Evolutionary conservation across 2,329 filamentous ascomycete genomes (phyloP).

Genomic region (Penicillium sp.): DNA sequence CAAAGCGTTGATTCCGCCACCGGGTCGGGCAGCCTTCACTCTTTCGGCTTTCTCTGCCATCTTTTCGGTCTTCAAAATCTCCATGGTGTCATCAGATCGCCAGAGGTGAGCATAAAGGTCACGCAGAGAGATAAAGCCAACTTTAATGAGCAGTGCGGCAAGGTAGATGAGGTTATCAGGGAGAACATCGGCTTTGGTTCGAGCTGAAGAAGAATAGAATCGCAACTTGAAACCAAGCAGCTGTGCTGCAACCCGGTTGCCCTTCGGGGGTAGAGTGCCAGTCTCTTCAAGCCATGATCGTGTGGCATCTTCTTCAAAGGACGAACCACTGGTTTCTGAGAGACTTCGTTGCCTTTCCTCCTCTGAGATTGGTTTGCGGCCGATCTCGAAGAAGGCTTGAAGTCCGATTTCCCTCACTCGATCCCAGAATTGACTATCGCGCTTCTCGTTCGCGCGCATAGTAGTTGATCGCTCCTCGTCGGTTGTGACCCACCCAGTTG

Average conservation of each 20-base stretch:
- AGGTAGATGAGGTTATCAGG: constrained; percentile 93
- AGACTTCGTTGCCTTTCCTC: constrained; percentile 54
- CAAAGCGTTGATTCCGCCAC: constrained; percentile 76
- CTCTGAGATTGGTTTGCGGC: constrained; percentile 66
- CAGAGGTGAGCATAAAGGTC: constrained; percentile 93
- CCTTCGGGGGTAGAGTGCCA: constrained; percentile 75
- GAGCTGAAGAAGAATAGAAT: constrained; percentile 82
- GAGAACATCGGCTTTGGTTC: constrained; percentile 72
- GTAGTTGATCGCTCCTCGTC: constrained; percentile 68
- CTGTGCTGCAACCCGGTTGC: constrained; percentile 90
- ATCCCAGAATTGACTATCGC: constrained; percentile 79
- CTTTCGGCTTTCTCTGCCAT: constrained; percentile 75
- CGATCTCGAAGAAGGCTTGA: constrained; percentile 85
- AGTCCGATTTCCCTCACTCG: constrained; percentile 73
- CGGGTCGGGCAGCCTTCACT: constrained; percentile 69
- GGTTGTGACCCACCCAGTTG: constrained; percentile 60
- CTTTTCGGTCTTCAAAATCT: constrained; percentile 66
- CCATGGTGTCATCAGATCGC: constrained; percentile 81
- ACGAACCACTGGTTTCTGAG: constrained; percentile 38
- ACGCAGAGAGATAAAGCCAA: constrained; percentile 88
- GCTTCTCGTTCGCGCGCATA: constrained; percentile 56
- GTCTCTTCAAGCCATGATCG: constrained; percentile 77
- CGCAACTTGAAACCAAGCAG: constrained; percentile 94
- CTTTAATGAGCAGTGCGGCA: constrained; percentile 88
- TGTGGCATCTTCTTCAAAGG: constrained; percentile 57